Conservation (phyloP, 176 grass and related monocot species). For the Oryza coarctata region DNA sequence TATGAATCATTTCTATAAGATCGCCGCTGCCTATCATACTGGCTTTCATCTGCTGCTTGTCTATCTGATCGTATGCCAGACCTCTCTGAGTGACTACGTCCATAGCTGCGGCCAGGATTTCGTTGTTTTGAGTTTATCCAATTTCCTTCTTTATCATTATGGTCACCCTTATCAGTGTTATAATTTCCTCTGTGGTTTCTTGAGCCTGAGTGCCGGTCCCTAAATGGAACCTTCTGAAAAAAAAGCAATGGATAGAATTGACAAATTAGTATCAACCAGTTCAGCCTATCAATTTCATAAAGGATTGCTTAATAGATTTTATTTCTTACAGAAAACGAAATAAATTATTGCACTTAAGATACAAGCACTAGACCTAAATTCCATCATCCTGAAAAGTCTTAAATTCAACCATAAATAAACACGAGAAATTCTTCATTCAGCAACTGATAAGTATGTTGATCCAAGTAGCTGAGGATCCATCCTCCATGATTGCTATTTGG, state of each 20-base stretch:
- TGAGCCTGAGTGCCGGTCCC: constrained; percentile 53
- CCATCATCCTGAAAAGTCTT: neutral
- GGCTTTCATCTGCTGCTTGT: constrained; percentile 42
- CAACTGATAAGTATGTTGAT: constrained; percentile 13
- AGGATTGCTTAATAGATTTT: constrained; percentile 2
- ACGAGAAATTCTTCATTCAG: constrained; percentile 8
- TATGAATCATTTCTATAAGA: constrained; percentile 69
- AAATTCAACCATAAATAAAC: constrained; percentile 17
- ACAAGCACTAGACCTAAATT: constrained; percentile 12
- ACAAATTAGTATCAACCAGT: constrained; percentile 32
- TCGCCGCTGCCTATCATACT: constrained; percentile 61
- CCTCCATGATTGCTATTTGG: neutral
- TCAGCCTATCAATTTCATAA: constrained; percentile 32
- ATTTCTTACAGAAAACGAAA: neutral
- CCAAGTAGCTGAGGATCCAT: constrained; percentile 13
- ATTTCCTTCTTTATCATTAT: constrained; percentile 69
- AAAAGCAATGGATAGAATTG: constrained; percentile 32
- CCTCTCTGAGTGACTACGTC: constrained; percentile 64
- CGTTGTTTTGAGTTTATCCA: constrained; percentile 66
- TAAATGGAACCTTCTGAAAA: constrained; percentile 64
- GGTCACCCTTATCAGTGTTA: constrained; percentile 53
- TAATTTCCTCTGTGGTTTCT: constrained; percentile 82
- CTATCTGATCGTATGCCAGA: constrained; percentile 46
- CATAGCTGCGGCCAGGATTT: constrained; percentile 50
- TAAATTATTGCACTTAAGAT: constrained; percentile 6